These are phyloP conservation scores for Fagus sylvatica DNA, from an alignment of 306 rosid genomes.

Conservation along the genomic window DNA sequence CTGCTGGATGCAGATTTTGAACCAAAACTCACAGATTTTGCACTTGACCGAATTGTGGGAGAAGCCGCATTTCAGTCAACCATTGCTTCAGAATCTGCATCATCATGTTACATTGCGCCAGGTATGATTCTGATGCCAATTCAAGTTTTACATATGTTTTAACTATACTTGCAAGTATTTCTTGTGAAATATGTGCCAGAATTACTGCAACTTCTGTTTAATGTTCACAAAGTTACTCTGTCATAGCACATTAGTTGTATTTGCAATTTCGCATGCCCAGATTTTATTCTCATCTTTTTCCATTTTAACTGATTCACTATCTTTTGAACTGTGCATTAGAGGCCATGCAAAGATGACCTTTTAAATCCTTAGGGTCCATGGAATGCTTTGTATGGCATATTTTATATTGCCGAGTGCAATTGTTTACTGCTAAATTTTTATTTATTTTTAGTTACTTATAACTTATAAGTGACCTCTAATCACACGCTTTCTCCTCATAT, in stretches of 20 bases:
- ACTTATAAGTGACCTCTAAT: not conserved
- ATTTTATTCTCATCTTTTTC: not conserved
- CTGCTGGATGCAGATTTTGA: constrained; percentile 75
- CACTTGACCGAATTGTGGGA: constrained; percentile 79
- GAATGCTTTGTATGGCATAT: too few species aligned
- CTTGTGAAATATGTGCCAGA: not conserved
- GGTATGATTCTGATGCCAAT: constrained; percentile 43
- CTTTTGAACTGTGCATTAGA: too few species aligned
- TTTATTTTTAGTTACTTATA: too few species aligned
- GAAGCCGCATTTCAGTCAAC: constrained; percentile 77
- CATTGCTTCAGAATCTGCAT: constrained; percentile 69
- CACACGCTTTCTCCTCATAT: not conserved
- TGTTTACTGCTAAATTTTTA: too few species aligned
- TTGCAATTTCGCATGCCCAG: not conserved
- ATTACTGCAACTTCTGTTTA: not conserved
- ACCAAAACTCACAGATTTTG: constrained; percentile 88
- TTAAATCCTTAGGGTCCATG: too few species aligned
- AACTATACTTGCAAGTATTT: not conserved
- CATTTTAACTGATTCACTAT: not conserved
- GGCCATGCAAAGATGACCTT: too few species aligned
- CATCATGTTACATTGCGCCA: constrained; percentile 87
- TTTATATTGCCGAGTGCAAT: too few species aligned
- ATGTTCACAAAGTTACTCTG: not conserved
- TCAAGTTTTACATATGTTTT: not conserved
- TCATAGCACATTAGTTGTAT: not conserved